Evolutionary conservation across 306 rosid genomes (phyloP).

Genomic region (Vicia sativa): DNA sequence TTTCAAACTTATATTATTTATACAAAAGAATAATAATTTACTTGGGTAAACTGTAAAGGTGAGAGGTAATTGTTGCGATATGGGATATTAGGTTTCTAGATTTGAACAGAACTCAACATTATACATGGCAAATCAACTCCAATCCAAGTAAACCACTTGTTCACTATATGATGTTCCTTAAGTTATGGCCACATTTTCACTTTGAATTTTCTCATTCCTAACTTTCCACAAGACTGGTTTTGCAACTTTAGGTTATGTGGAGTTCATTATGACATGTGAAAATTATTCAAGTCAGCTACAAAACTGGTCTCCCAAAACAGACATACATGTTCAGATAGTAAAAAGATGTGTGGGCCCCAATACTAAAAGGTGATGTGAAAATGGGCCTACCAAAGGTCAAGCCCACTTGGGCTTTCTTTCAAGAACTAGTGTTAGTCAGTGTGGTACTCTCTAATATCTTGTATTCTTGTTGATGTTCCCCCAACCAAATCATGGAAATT

Average conservation of each 20-base stretch:
- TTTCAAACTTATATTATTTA: no score
- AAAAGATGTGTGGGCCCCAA: conserved; percentile 49
- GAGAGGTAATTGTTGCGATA: no score
- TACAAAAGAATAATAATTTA: no score
- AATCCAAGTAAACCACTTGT: conserved; percentile 29
- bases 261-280: conserved; percentile 6
- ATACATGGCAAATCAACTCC: conserved; percentile 13
- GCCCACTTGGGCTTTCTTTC: conserved; percentile 48
- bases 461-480: conserved; percentile 7
- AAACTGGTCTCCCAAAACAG: conserved; percentile 7
- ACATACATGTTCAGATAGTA: conserved; percentile 11
- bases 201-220: neutral
- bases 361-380: conserved; percentile 27
- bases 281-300: conserved; percentile 40
- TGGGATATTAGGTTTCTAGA: no score
- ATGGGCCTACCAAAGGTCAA: conserved; percentile 48
- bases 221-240: neutral
- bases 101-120: conserved; percentile 29
- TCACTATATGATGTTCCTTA: neutral
- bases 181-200: neutral
- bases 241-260: neutral
- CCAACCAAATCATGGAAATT: conserved; percentile 45
- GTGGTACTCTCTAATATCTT: conserved; percentile 24
- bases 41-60: no score
- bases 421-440: neutral